Conservation (phyloP, 2,329 filamentous ascomycete genomes). For the Pseudonectria foliicola region DNA sequence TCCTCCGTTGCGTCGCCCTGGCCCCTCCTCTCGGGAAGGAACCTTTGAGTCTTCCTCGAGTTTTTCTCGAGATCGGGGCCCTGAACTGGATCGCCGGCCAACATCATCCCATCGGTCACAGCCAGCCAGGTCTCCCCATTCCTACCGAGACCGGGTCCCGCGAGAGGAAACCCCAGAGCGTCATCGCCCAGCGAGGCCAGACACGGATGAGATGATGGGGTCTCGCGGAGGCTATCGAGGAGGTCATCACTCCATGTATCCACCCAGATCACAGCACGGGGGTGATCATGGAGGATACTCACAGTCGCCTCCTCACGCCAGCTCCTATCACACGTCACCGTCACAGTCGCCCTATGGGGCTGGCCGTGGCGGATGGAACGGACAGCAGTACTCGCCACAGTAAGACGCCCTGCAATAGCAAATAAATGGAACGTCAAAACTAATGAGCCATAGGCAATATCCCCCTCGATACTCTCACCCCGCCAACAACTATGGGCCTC, state of each 20-base stretch:
- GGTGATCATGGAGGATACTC: slow-evolving; percentile 31
- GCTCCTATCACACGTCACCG: slow-evolving; percentile 39
- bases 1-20: slow-evolving; percentile 13
- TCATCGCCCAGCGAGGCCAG: slow-evolving; percentile 40
- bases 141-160: slow-evolving; percentile 20
- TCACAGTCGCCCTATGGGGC: slow-evolving; percentile 35
- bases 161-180: slow-evolving; percentile 23
- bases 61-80: slow-evolving; percentile 6
- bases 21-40: slow-evolving; percentile 17
- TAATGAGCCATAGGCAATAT: slow-evolving; percentile 44
- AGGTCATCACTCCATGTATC: slow-evolving; percentile 33
- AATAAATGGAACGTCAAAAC: slow-evolving; percentile 3
- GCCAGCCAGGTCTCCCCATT: slow-evolving; percentile 21
- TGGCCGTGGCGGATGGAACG: slow-evolving; percentile 33
- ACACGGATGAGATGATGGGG: slow-evolving; percentile 44
- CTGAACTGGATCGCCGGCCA: slow-evolving; percentile 14
- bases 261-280: slow-evolving; percentile 30
- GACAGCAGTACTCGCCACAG: slow-evolving; percentile 33
- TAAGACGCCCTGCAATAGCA: slow-evolving; percentile 22
- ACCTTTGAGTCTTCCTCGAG: slow-evolving; percentile 12
- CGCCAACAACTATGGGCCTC: slow-evolving; percentile 39
- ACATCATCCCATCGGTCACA: slow-evolving; percentile 12
- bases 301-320: slow-evolving; percentile 36
- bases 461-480: slow-evolving; percentile 52
- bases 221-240: slow-evolving; percentile 37